phyloP scores from a whole-genome alignment of 2,329 filamentous ascomycete species.

The Cyclaneusma minus region DNA sequence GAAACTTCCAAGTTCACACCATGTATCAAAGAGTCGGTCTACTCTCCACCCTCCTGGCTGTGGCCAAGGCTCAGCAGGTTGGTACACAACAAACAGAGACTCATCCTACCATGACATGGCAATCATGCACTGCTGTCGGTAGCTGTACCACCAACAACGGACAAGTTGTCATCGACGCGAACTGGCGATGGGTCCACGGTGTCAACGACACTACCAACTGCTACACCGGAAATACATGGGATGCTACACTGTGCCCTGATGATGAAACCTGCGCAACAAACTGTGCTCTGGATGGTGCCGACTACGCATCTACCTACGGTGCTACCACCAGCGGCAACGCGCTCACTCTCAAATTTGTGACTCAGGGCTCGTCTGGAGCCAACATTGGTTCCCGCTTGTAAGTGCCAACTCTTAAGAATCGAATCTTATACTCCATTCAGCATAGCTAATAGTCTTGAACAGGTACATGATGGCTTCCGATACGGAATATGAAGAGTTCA shows the following conservation, averaged over 20 bases:
- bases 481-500: constrained; percentile 45
- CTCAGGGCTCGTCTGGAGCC: constrained; percentile 25
- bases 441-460: too few relatives aligned
- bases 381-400: constrained; percentile 35
- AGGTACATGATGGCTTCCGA: constrained; percentile 48
- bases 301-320: constrained; percentile 32
- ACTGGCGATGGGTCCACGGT: constrained; percentile 37
- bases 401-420: too few relatives aligned
- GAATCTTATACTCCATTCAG: too few relatives aligned
- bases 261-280: constrained; percentile 25
- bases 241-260: constrained; percentile 24
- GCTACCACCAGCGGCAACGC: constrained; percentile 31
- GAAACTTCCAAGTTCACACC: too few relatives aligned
- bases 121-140: constrained; percentile 27
- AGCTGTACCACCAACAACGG: constrained; percentile 28
- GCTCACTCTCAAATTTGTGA: constrained; percentile 38
- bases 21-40: too few relatives aligned
- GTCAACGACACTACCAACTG: constrained; percentile 19
- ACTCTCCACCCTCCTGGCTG: constrained; percentile 24
- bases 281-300: constrained; percentile 33
- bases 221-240: constrained; percentile 22
- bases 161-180: constrained; percentile 32
- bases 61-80: constrained; percentile 27
- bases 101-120: constrained; percentile 32
- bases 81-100: constrained; percentile 25